phyloP scores from a whole-genome alignment of 352 stramenopile species.

The Phytopythium mirpurense region DNA sequence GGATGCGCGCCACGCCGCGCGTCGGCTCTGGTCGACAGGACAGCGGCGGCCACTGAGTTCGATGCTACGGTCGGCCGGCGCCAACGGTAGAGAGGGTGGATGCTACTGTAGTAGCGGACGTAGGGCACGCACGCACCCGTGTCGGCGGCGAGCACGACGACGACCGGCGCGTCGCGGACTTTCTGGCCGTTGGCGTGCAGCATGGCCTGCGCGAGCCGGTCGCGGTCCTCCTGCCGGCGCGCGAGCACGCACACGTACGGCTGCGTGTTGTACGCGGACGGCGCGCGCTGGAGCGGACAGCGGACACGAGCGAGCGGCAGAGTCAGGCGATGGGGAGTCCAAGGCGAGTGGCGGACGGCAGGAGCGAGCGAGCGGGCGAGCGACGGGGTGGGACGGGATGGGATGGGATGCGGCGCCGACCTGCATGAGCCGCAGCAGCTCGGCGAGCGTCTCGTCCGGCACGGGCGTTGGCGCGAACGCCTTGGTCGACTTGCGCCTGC shows the following conservation, averaged over 20 bases:
- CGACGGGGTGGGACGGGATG: background rate
- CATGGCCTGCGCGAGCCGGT: slow-evolving; percentile 53
- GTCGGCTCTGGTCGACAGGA: slow-evolving; percentile 73
- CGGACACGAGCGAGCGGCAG: background rate
- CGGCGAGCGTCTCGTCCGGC: slow-evolving; percentile 39
- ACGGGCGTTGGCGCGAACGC: slow-evolving; percentile 32
- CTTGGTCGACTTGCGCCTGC: slow-evolving; percentile 17
- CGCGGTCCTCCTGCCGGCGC: slow-evolving; percentile 43
- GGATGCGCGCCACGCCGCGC: slow-evolving; percentile 56
- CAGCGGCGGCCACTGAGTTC: too few relatives aligned
- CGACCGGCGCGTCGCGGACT: slow-evolving; percentile 57
- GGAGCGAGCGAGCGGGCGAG: background rate
- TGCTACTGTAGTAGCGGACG: background rate
- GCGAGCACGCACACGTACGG: slow-evolving; percentile 57
- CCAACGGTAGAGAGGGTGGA: too few relatives aligned
- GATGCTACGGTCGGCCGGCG: too few relatives aligned
- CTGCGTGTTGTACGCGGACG: slow-evolving; percentile 70
- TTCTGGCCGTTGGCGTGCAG: slow-evolving; percentile 54
- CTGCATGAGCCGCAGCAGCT: slow-evolving; percentile 62
- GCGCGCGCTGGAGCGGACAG: slow-evolving; percentile 29
- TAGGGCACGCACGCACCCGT: slow-evolving; percentile 22
- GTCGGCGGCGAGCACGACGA: slow-evolving; percentile 69
- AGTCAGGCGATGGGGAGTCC: too few relatives aligned
- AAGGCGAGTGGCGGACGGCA: too few relatives aligned
- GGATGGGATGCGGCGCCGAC: slow-evolving; percentile 11